A percentile compares a stretch with the other conserved stretches of the same genome.
Conservation (phyloP, 331 rosid species). For the Acacia pycnantha region DNA sequence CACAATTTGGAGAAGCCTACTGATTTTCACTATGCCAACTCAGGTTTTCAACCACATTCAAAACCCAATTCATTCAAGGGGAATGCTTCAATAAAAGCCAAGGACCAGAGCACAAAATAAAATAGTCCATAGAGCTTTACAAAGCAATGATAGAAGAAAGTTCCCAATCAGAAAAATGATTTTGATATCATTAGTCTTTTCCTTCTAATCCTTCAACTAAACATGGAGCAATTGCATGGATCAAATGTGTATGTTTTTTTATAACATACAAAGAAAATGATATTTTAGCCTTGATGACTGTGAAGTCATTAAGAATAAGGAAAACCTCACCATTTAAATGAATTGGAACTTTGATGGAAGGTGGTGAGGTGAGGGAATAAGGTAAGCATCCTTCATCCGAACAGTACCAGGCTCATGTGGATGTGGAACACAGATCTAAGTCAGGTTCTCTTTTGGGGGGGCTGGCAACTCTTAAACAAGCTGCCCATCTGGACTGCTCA, state of each 20-base stretch:
- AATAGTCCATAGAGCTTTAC: too few relatives aligned
- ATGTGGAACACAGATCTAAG: neutral
- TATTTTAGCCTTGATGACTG: too few relatives aligned
- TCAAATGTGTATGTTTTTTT: too few relatives aligned
- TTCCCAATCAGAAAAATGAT: too few relatives aligned
- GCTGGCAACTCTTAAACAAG: neutral
- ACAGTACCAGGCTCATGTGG: neutral
- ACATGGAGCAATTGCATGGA: too few relatives aligned
- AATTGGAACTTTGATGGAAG: neutral
- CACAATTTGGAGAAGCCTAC: neutral
- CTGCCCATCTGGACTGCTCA: neutral
- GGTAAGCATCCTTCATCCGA: neutral
- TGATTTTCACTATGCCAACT: neutral
- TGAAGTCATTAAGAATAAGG: too few relatives aligned
- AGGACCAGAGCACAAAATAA: too few relatives aligned
- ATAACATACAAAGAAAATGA: too few relatives aligned
- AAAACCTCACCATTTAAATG: neutral
- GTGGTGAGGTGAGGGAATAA: neutral
- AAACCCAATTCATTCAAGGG: neutral
- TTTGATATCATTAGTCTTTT: too few relatives aligned
- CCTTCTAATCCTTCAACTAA: too few relatives aligned
- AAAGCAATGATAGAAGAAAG: too few relatives aligned
- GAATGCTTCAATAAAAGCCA: too few relatives aligned
- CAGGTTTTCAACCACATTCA: neutral
- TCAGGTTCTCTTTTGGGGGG: neutral